Conservation (phyloP, 345 rosid species). For the Trapa incisa region DNA sequence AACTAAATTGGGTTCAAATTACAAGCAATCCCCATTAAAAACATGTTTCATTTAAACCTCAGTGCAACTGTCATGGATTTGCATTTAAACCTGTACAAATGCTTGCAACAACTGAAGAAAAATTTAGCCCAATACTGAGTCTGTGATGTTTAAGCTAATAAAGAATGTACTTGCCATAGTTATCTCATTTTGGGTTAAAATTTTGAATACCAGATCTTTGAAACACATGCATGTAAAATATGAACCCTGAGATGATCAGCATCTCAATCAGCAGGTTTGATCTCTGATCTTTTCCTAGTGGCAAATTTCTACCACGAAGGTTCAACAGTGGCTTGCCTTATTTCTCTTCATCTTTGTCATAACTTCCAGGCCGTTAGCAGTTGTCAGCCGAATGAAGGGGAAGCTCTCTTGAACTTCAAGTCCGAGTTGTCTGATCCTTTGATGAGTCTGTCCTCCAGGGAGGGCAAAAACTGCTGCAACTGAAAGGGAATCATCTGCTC, state of each 20-base stretch:
- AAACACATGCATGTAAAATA: neutral
- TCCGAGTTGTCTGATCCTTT: conserved; percentile 18
- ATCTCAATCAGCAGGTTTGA: neutral
- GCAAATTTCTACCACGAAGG: neutral
- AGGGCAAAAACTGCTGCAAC: conserved; percentile 13
- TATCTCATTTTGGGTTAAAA: neutral
- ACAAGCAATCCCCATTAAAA: neutral
- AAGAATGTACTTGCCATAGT: neutral
- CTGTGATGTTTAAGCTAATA: neutral
- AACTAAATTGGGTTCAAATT: neutral
- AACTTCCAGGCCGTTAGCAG: neutral
- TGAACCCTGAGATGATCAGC: neutral
- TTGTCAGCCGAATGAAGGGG: conserved; percentile 15
- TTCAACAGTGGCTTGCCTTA: neutral
- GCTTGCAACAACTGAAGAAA: neutral
- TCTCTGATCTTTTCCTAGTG: neutral
- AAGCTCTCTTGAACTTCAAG: conserved; percentile 19
- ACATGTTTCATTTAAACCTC: neutral
- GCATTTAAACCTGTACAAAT: neutral
- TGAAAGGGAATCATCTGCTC: conserved; percentile 21
- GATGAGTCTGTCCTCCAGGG: conserved; percentile 21
- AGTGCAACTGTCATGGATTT: neutral
- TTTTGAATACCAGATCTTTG: neutral
- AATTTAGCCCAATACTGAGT: neutral
- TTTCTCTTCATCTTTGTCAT: neutral